Percentiles rank a stretch among this genome's conserved stretches.
Conservation (phyloP, 768 basidiomycete species). For the Solioccasus polychromus region DNA sequence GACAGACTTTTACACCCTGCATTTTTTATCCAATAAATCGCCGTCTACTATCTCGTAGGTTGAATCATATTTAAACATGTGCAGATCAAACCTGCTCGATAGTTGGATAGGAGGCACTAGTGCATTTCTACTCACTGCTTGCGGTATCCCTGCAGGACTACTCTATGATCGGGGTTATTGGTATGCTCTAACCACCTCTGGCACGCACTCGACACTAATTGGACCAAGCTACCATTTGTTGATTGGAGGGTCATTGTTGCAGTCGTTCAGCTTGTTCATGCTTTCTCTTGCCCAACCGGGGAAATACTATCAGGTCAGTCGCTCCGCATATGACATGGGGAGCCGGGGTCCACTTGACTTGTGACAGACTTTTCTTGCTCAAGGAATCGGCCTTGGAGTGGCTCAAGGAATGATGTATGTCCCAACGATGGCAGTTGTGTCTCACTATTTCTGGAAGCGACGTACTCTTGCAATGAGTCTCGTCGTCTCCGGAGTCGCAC, state of each 20-base stretch:
- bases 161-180: conserved; percentile 55
- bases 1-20: conserved; percentile 39
- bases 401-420: conserved; percentile 46
- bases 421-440: conserved; percentile 41
- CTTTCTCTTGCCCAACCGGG: conserved; percentile 42
- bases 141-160: conserved; percentile 41
- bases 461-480: conserved; percentile 46
- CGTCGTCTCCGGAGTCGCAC: conserved; percentile 37
- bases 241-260: conserved; percentile 42
- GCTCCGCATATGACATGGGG: not conserved
- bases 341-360: not conserved
- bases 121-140: conserved; percentile 36
- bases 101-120: conserved; percentile 50
- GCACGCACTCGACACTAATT: conserved; percentile 1
- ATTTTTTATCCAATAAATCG: conserved; percentile 33
- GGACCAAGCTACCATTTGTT: conserved; percentile 40
- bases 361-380: conserved; percentile 44
- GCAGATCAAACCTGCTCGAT: not conserved
- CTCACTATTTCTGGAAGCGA: conserved; percentile 43
- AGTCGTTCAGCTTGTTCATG: conserved; percentile 41
- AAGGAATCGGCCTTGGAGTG: conserved; percentile 47
- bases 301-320: conserved; percentile 42
- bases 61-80: not conserved
- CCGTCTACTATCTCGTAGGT: conserved; percentile 38
- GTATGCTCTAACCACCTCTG: conserved; percentile 18